A percentile compares a stretch with the other conserved stretches of the same genome.
phyloP scores from a whole-genome alignment of 2,329 filamentous ascomycete genomes.

The Sporothrix pseudoabietina region DNA sequence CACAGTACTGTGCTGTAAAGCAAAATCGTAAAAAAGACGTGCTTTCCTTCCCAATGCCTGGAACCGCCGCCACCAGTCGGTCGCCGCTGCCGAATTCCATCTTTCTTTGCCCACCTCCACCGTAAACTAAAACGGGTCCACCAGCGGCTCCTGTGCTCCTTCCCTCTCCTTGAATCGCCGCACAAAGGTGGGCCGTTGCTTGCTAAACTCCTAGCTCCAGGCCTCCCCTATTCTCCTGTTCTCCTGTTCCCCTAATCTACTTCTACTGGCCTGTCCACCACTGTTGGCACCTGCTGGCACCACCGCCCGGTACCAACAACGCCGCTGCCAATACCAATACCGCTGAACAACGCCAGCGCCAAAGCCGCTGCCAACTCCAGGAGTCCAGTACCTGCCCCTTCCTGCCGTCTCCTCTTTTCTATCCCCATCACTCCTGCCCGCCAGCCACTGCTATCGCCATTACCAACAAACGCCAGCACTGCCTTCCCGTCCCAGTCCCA shows the following conservation, averaged over 20 bases:
- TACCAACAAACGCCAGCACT: conserved; percentile 7
- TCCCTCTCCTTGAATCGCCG: conserved; percentile 20
- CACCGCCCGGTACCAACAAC: background rate
- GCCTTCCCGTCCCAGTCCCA: background rate
- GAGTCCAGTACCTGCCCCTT: background rate
- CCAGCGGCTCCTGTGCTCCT: conserved; percentile 13
- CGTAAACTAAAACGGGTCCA: conserved; percentile 21
- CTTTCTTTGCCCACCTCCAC: conserved; percentile 11
- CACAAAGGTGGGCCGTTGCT: conserved; percentile 16
- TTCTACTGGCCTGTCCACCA: background rate
- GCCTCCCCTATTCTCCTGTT: background rate
- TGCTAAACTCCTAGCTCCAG: background rate
- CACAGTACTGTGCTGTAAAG: background rate
- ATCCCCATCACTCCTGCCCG: background rate
- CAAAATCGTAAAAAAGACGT: background rate
- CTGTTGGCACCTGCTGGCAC: background rate
- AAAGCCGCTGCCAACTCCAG: background rate
- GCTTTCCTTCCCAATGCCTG: background rate
- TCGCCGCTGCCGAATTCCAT: background rate
- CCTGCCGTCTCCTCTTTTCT: background rate
- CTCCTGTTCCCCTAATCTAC: background rate
- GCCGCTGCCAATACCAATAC: background rate
- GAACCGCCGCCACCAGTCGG: conserved; percentile 7
- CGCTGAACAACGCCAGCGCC: background rate
- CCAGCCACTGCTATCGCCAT: conserved; percentile 9